phyloP scores from a whole-genome alignment of 768 basidiomycete species.

The Termitomyces sp. region DNA sequence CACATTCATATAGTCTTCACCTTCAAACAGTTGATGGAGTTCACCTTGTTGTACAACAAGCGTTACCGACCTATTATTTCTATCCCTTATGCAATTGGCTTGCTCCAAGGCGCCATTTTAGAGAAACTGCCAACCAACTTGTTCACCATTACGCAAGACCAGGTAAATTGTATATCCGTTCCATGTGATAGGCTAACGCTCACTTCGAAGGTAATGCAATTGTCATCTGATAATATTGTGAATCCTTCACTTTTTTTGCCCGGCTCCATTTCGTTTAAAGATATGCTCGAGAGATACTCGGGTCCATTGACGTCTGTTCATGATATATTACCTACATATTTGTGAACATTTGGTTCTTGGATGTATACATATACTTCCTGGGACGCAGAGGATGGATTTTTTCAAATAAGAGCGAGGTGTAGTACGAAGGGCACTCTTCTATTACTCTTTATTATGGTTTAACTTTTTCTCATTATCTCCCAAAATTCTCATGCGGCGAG shows the following conservation, averaged over 20 bases:
- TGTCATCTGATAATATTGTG: slow-evolving; percentile 54
- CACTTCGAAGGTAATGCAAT: slow-evolving; percentile 50
- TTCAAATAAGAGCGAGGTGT: not conserved
- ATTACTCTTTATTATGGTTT: too few relatives aligned
- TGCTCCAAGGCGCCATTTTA: slow-evolving; percentile 57
- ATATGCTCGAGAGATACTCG: slow-evolving; percentile 32
- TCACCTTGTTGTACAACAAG: slow-evolving; percentile 48
- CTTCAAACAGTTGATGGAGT: slow-evolving; percentile 61
- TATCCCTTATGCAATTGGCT: slow-evolving; percentile 57
- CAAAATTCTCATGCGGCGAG: too few relatives aligned
- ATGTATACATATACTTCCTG: not conserved
- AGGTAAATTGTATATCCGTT: slow-evolving; percentile 33
- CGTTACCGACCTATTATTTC: slow-evolving; percentile 55
- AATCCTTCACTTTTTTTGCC: slow-evolving; percentile 21
- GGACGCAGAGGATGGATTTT: not conserved
- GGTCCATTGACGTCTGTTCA: slow-evolving; percentile 41
- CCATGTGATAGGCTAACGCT: not conserved
- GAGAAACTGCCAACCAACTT: slow-evolving; percentile 59
- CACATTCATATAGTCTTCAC: slow-evolving; percentile 49
- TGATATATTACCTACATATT: slow-evolving; percentile 52
- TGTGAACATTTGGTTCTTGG: slow-evolving; percentile 10
- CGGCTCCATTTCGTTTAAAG: slow-evolving; percentile 28
- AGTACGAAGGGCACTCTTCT: too few relatives aligned
- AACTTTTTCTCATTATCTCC: too few relatives aligned
- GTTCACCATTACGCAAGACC: slow-evolving; percentile 65